Conservation (phyloP, 176 grass and related monocot genomes). For the Bothriochloa decipiens region DNA sequence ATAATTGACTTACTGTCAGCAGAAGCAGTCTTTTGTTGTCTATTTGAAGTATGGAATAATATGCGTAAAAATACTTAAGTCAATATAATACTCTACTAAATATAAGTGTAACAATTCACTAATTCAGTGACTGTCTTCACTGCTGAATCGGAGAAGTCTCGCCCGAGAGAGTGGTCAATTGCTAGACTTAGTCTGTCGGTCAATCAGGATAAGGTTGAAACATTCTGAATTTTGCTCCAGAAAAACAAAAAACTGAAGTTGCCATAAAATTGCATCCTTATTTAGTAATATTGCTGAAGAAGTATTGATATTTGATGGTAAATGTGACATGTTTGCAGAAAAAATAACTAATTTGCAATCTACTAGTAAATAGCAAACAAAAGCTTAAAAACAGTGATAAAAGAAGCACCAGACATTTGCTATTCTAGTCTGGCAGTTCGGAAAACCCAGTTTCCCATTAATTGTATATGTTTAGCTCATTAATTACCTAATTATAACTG, state of each 20-base stretch:
- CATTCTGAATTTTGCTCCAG: constrained; percentile 19
- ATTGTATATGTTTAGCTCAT: constrained; percentile 9
- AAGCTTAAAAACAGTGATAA: constrained; percentile 16
- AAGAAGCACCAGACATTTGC: background rate
- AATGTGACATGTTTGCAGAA: background rate
- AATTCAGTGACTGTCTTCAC: constrained; percentile 22
- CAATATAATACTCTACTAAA: background rate
- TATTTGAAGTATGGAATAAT: constrained; percentile 17
- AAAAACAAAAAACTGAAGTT: constrained; percentile 18
- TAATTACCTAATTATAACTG: constrained; percentile 4
- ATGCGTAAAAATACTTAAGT: constrained; percentile 35
- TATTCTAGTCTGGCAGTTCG: background rate
- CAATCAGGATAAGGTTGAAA: background rate
- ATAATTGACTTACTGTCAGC: constrained; percentile 33
- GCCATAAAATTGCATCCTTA: background rate
- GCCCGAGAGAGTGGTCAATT: background rate
- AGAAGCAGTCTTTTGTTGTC: constrained; percentile 18
- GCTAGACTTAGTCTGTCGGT: background rate
- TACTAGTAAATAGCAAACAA: background rate
- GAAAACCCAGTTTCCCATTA: constrained; percentile 3
- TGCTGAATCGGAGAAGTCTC: constrained; percentile 8
- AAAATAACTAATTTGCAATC: background rate
- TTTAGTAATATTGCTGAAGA: background rate
- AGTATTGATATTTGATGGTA: background rate
- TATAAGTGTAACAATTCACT: constrained; percentile 24